Evolutionary conservation across 2,329 filamentous ascomycete species (phyloP).

Genomic region (Cryphonectria naterciae): DNA sequence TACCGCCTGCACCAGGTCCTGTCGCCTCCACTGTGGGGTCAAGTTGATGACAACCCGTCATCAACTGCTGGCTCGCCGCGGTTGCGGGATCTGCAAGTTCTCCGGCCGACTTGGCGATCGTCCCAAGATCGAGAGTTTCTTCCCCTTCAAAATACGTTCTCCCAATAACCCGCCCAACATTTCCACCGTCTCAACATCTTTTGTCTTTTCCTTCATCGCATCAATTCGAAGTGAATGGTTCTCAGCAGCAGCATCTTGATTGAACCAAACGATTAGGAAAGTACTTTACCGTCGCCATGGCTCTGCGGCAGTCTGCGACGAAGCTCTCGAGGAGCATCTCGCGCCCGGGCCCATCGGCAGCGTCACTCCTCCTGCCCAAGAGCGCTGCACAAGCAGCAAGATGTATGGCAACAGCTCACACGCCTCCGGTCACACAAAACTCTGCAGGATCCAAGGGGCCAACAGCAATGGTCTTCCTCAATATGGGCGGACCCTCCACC

Average conservation of each 20-base stretch:
- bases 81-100: conserved; percentile 21
- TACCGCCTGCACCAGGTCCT: not conserved
- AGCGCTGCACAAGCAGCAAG: conserved; percentile 46
- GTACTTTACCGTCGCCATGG: conserved; percentile 32
- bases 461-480: conserved; percentile 98
- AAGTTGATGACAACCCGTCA: conserved; percentile 25
- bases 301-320: conserved; percentile 44
- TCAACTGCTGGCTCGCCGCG: conserved; percentile 24
- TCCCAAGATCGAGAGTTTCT: conserved; percentile 9
- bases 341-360: conserved; percentile 30
- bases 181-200: not conserved
- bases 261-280: not conserved
- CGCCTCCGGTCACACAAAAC: conserved; percentile 81
- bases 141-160: conserved; percentile 1
- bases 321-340: conserved; percentile 42
- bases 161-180: not conserved
- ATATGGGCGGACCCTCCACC: conserved; percentile 95
- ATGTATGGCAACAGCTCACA: conserved; percentile 60
- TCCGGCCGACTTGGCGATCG: conserved; percentile 12
- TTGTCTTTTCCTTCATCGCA: not conserved
- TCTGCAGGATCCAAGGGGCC: conserved; percentile 72
- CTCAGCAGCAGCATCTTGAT: not conserved
- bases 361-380: conserved; percentile 35
- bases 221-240: not conserved
- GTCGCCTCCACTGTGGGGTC: conserved; percentile 23